Base-by-base conservation (phyloP, 257 asterid species). In the Solanum okadae region DNA sequence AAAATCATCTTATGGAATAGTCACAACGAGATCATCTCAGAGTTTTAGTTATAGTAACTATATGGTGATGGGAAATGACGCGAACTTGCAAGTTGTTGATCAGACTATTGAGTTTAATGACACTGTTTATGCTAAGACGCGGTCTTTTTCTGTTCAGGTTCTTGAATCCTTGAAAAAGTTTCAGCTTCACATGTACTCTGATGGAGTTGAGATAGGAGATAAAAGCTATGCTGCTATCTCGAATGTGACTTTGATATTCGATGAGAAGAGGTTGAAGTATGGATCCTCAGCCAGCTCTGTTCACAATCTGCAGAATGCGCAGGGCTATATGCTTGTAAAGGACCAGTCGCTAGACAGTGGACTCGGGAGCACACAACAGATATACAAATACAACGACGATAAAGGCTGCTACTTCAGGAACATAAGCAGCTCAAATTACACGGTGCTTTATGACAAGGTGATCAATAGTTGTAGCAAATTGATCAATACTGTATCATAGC, bases 351-450 rank as follows among this genome's bases (percentile, higher is more conserved):
- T 90, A 3, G 59, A 92, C 8, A 85, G 88, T 84, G 98, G 98
- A 87, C 16, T 92, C 65, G 98, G 94, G 44, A 93, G 94, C 90
- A 94, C 94, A 4, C 94, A 93, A 78, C 99, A 94, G 86, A 90
- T 68, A 46, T 93, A 93, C 84, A 35, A 23, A 10, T 94, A 90
- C 25, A 61, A 37, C 1, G 91, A 92, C 27, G 89, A 89, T 38
- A 72, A 88, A 40, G 89, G 35, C 20, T 95, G 98, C 88, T 96
- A 95, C 84, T 90, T 79, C 49, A 94, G 99, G 90, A 90, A 92
- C 25, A 84, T 95, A 52, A 93, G 98, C 86, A 94, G 96, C 93
- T 94, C 95, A 40, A 96, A 95, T 75, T 95, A 95, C 93, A 93
- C 98, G 11, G 87, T 96, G 87, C 37, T 92, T 34, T 91, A 90